A percentile compares a stretch with the other conserved stretches of the same genome.
Evolutionary conservation across 1,284 basidiomycete species (phyloP).

Genomic region (Melanopsichium pennsylvanicum): DNA sequence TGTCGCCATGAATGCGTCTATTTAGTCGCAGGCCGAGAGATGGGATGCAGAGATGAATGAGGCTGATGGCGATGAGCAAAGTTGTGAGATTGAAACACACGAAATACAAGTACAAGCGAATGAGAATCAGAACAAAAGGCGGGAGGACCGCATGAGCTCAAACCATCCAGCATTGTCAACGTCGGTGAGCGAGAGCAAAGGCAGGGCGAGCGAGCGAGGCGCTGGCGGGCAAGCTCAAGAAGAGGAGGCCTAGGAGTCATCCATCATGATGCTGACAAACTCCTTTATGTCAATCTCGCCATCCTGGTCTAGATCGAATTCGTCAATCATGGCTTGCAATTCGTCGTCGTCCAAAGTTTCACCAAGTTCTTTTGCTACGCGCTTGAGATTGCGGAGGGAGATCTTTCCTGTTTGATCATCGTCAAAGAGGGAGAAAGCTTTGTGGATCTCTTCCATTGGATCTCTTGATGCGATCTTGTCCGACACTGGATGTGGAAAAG

Average conservation of each 20-base stretch:
- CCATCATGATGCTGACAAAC: conserved; percentile 95
- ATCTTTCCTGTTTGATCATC: conserved; percentile 96
- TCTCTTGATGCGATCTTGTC: conserved; percentile 90
- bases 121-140: background rate
- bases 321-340: conserved; percentile 99
- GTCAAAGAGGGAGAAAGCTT: conserved; percentile 95
- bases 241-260: conserved; percentile 71
- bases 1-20: too few relatives aligned
- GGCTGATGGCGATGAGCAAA: too few relatives aligned
- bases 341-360: conserved; percentile 96
- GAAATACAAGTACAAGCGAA: conserved; percentile 19
- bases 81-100: background rate
- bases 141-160: too few relatives aligned
- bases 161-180: too few relatives aligned
- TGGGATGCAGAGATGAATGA: too few relatives aligned
- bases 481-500: too few relatives aligned
- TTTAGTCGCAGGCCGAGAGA: too few relatives aligned
- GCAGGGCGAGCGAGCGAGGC: too few relatives aligned
- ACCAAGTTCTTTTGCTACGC: conserved; percentile 96
- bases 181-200: background rate
- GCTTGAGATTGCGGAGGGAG: conserved; percentile 83
- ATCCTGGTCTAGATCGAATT: conserved; percentile 98
- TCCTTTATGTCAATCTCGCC: conserved; percentile 95
- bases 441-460: conserved; percentile 93
- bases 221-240: background rate